Percentiles rank a stretch among this genome's conserved stretches.
phyloP scores from a whole-genome alignment of 2,329 filamentous ascomycete genomes.

The Pseudogymnoascus sp. region DNA sequence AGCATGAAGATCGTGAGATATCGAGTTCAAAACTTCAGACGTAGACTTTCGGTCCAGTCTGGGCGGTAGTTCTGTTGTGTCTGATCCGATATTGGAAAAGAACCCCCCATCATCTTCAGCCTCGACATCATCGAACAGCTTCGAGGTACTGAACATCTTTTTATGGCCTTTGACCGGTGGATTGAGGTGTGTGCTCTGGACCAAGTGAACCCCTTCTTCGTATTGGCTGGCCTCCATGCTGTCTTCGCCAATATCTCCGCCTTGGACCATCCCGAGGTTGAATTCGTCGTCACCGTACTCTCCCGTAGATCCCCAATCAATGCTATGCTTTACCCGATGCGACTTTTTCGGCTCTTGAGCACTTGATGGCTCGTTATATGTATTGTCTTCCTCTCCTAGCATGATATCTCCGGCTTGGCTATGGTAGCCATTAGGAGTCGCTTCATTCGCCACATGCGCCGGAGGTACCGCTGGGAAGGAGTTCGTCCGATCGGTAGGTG shows the following conservation, averaged over 20 bases:
- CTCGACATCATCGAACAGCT: conserved; percentile 34
- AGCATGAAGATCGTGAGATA: conserved; percentile 32
- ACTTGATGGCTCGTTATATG: not conserved
- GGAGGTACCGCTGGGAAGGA: conserved; percentile 55
- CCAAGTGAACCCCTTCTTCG: conserved; percentile 63
- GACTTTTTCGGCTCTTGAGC: not conserved
- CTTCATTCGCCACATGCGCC: conserved; percentile 27
- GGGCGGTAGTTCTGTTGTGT: conserved; percentile 23
- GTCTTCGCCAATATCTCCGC: conserved; percentile 27
- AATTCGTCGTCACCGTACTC: not conserved
- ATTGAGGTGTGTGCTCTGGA: conserved; percentile 31
- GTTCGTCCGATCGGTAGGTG: conserved; percentile 50
- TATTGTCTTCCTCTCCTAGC: not conserved
- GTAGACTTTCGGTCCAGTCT: conserved; percentile 63
- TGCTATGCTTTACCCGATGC: not conserved
- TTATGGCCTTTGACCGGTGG: conserved; percentile 7
- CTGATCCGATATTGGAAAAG: conserved; percentile 38
- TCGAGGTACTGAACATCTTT: conserved; percentile 20
- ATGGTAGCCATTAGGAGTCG: conserved; percentile 35
- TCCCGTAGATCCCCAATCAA: conserved; percentile 9
- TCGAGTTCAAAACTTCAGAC: conserved; percentile 52
- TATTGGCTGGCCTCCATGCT: conserved; percentile 44
- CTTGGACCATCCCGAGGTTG: conserved; percentile 8
- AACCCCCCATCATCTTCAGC: conserved; percentile 48
- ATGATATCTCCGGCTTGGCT: conserved; percentile 49